Base-by-base conservation (phyloP, 306 rosid genomes). In the Inga oerstediana region DNA sequence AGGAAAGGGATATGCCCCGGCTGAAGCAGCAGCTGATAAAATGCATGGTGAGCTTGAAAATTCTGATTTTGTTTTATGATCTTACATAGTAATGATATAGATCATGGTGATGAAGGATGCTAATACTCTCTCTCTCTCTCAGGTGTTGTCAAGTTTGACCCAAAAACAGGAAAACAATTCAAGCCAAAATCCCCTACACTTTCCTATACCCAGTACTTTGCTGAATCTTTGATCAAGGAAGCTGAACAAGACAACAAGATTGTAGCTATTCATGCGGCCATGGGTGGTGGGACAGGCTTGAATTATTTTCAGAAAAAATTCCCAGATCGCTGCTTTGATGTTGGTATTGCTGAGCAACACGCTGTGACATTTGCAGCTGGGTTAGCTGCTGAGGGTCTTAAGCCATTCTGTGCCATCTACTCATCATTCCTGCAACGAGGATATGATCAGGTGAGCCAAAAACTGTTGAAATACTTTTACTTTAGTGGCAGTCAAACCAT, bases 1-100 rank as follows among this genome's bases (percentile, higher is more conserved):
- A 82, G 98, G 98, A 65, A 92, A 92, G 84, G 98, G 97, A 51
- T 94, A 94, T 76, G 86, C 97, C 48, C 97, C 94, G 30, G 98
- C 95, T 12, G 95, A 92, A 86, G 93, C 87, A 67, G 94, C 98
- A 11, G 83, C 87, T 32, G 93, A 91, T 70, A 94, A 85, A 88
- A 91, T 92, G 97, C 95, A 92, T 71, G 93, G 98, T 92, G 71
- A 84, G 90, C 39, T 51, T 74, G 30, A 15, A 80, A 74, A 22
- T 73, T 68, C 41, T 75, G 30, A 35, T 61, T 9, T 70, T 49
- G 35, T 41, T 10, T 19, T 56, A 12, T 20, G 8, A 39, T 41
- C 49, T 3, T 10, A 69, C 32, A 20, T n/a, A 19, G 10, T 32
- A 65, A 10, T 7, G n/a, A 14, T 65, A 15, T 65, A 15, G n/a